Conservation (phyloP, 768 basidiomycete species). For the Pulveroboletus frians region DNA sequence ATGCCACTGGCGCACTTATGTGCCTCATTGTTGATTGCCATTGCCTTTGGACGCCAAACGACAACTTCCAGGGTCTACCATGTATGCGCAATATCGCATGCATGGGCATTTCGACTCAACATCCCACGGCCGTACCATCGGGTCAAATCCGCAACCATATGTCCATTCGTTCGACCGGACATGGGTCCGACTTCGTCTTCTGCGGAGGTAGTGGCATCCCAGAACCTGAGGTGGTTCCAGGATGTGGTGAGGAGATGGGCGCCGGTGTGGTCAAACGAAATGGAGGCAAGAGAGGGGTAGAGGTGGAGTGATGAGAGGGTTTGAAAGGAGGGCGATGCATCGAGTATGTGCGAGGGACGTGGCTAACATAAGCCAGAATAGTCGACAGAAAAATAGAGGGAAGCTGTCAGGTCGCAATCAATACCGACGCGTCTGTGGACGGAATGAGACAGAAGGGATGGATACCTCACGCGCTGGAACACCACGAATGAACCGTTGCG, state of each 20-base stretch:
- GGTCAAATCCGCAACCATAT: no score
- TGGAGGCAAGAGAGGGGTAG: conserved; percentile 72
- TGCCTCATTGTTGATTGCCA: no score
- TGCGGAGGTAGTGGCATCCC: conserved; percentile 59
- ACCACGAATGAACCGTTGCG: conserved; percentile 50
- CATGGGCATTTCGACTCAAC: no score
- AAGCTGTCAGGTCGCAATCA: conserved; percentile 68
- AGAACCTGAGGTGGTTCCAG: conserved; percentile 83
- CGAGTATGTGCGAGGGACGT: conserved; percentile 6
- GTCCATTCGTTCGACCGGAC: no score
- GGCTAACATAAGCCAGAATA: no score
- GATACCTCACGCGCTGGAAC: conserved; percentile 56
- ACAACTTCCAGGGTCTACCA: no score
- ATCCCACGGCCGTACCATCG: no score
- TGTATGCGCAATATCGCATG: no score
- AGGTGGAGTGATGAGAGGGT: conserved; percentile 65
- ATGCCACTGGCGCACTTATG: no score
- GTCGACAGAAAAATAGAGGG: no score
- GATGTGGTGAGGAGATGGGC: conserved; percentile 73
- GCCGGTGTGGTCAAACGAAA: conserved; percentile 51
- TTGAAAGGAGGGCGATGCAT: conserved; percentile 8
- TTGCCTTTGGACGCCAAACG: no score
- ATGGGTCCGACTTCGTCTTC: conserved; percentile 52
- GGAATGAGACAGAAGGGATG: conserved; percentile 61
- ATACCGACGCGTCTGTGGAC: conserved; percentile 29